Conservation (phyloP, 1,284 basidiomycete genomes). For the Papiliotrema fonsecae region DNA sequence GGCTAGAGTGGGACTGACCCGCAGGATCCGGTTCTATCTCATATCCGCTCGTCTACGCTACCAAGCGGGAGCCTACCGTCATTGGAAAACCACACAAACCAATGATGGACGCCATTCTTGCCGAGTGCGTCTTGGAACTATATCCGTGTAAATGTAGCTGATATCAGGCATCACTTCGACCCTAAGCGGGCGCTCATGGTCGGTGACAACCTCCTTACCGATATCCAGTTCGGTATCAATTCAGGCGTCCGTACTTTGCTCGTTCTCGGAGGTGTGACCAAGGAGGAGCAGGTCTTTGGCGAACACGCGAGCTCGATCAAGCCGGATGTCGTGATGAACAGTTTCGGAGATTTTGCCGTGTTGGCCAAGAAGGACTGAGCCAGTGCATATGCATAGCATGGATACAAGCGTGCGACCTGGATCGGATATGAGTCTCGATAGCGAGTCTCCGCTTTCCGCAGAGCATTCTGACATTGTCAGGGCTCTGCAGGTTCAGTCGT, state of each 20-base stretch:
- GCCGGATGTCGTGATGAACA: slow-evolving; percentile 74
- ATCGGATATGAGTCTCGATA: too few species aligned
- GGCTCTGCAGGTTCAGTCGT: too few species aligned
- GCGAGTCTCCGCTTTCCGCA: too few species aligned
- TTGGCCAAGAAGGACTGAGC: slow-evolving; percentile 23
- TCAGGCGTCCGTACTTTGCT: slow-evolving; percentile 82
- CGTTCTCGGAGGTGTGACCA: slow-evolving; percentile 86
- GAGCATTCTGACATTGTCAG: too few species aligned
- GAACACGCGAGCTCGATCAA: slow-evolving; percentile 63
- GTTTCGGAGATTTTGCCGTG: slow-evolving; percentile 65
- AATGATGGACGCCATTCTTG: slow-evolving; percentile 92
- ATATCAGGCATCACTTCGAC: slow-evolving; percentile 71
- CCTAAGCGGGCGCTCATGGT: slow-evolving; percentile 84
- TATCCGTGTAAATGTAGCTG: neutral
- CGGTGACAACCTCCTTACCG: slow-evolving; percentile 90
- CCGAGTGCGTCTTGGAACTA: slow-evolving; percentile 62
- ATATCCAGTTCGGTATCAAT: slow-evolving; percentile 75
- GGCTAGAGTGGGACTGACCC: neutral
- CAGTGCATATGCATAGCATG: too few species aligned
- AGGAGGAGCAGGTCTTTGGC: slow-evolving; percentile 65
- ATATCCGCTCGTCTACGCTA: slow-evolving; percentile 70
- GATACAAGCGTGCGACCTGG: too few species aligned
- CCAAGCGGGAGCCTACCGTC: slow-evolving; percentile 62
- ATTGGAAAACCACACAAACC: slow-evolving; percentile 88
- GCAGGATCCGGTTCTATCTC: slow-evolving; percentile 68